Base-by-base conservation (phyloP, 257 asterid genomes). In the Hygrophila difformis region DNA sequence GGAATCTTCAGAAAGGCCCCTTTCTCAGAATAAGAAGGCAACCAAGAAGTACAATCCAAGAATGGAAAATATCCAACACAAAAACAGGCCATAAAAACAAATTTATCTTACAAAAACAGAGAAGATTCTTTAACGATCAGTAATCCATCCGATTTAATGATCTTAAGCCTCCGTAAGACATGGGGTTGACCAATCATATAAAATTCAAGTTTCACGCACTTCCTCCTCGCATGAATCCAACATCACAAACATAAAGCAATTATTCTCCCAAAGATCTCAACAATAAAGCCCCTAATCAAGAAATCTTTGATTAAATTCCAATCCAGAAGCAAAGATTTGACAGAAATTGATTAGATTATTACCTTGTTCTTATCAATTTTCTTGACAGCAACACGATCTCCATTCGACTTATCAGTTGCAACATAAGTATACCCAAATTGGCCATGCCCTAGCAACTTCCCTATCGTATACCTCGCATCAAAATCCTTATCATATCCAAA, bases 301-400 rank as follows among this genome's bases (percentile, higher is more conserved):
- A 3, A 2, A 24, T 24, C 29, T 7, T 24, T 24, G 29, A 24
- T 24, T 24, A 2, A 24, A 24, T 24, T 24, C 5, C 3, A 2
- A 24, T 24, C 14, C 29, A 7, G 15, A 37, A 19, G 12, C 9
- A 4, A 8, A 40, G 2, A 33, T 2, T 19, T 6, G 2, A 1
- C 39, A 37, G 26, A 56, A 24, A 38, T 8, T 21, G 36, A 15
- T n/a, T n/a, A 14, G 17, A 43, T 13, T 15, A 4, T 16, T 53
- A 89, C 99, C 99, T 91, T 91, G 66, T 49, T 83, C 75, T 91
- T 91, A 42, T 91, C 96, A 57, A 91, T 82, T 75, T 72, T 82
- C 73, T 91, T 91, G 51, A 87, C 99, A 21, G 99, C 99, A 60
- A 91, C 99, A 18, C 99, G 96, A 76, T 91, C 93, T 14, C 96